phyloP scores from a whole-genome alignment of 306 rosid species.

The Acacia crassicarpa region DNA sequence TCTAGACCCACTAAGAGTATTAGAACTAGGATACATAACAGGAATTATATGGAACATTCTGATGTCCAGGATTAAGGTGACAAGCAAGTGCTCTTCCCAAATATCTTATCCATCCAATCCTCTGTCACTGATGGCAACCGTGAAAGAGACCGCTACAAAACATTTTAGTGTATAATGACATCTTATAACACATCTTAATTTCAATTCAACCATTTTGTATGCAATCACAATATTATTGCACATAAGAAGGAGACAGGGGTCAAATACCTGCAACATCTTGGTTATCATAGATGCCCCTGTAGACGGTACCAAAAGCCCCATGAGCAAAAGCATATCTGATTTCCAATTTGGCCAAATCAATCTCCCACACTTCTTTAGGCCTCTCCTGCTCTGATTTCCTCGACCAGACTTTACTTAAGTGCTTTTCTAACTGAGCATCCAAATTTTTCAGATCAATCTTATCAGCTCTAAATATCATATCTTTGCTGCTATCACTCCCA shows the following conservation, averaged over 20 bases:
- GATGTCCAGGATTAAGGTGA: neutral
- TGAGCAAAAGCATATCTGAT: slow-evolving; percentile 70
- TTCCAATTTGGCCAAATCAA: slow-evolving; percentile 79
- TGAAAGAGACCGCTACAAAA: neutral
- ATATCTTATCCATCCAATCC: neutral
- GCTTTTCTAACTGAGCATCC: slow-evolving; percentile 93
- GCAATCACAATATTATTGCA: slow-evolving; percentile 9
- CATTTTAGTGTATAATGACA: neutral
- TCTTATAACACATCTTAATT: slow-evolving; percentile 4
- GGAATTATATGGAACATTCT: neutral
- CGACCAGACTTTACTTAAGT: slow-evolving; percentile 86
- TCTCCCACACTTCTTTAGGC: slow-evolving; percentile 90
- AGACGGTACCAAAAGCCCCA: slow-evolving; percentile 85
- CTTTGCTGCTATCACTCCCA: slow-evolving; percentile 70
- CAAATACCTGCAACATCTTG: slow-evolving; percentile 90
- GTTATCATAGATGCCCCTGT: slow-evolving; percentile 74
- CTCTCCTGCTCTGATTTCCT: slow-evolving; percentile 43
- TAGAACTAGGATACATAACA: too few species aligned
- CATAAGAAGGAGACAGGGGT: neutral
- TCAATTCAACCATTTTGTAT: neutral
- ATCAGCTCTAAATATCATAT: slow-evolving; percentile 91
- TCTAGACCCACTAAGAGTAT: too few species aligned
- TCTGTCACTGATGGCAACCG: neutral
- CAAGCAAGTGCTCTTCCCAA: neutral
- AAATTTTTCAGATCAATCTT: slow-evolving; percentile 77